phyloP scores from a whole-genome alignment of 305 asterid species.

The Petunia hybrid region DNA sequence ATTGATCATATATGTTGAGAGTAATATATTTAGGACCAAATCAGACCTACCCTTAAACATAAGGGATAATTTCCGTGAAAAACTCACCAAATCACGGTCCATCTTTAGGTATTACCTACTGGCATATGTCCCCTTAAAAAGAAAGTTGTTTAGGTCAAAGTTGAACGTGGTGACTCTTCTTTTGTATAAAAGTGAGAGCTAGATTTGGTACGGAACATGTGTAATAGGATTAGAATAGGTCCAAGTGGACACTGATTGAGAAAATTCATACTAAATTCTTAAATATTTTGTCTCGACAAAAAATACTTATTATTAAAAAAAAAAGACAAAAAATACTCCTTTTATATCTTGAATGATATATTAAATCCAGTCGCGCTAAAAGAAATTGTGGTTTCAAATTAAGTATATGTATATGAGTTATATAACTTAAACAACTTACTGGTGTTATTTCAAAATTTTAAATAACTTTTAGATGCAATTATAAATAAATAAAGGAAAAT shows the following conservation, averaged over 20 bases:
- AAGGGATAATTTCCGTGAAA: too few relatives aligned
- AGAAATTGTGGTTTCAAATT: too few relatives aligned
- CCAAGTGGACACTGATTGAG: conserved; percentile 22
- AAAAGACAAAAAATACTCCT: not conserved
- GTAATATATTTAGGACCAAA: too few relatives aligned
- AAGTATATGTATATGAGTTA: too few relatives aligned
- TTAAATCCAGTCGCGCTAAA: not conserved
- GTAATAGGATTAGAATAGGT: not conserved
- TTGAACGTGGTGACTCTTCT: not conserved
- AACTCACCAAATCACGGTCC: not conserved
- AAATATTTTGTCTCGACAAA: not conserved
- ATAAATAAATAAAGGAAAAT: too few relatives aligned
- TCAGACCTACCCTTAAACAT: too few relatives aligned
- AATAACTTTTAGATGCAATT: not conserved
- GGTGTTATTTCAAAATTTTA: too few relatives aligned
- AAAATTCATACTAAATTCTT: not conserved
- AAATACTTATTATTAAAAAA: too few relatives aligned
- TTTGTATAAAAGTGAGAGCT: not conserved
- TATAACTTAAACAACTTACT: too few relatives aligned
- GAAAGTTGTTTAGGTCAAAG: conserved; percentile 18
- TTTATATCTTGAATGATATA: not conserved
- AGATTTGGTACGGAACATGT: conserved; percentile 21
- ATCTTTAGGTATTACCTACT: conserved; percentile 2
- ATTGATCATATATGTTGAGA: too few relatives aligned
- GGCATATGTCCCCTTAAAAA: not conserved